Base-by-base conservation (phyloP, 2,329 filamentous ascomycete genomes). In the Diplocarpon mali region DNA sequence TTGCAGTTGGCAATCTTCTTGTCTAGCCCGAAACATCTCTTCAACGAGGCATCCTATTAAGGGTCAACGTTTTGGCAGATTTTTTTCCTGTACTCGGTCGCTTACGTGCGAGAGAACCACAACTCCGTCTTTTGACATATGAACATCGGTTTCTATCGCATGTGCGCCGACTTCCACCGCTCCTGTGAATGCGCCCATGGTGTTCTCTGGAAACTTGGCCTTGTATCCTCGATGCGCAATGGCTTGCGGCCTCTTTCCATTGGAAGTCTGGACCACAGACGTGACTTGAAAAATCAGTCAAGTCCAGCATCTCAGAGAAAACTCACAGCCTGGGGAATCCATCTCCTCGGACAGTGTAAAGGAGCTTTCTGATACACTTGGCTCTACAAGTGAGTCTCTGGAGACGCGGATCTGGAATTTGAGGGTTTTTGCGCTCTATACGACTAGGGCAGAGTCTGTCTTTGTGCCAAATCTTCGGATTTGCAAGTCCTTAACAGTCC, bases 111-210 rank as follows among this genome's bases (percentile, higher is more conserved):
- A 86, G 34, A 96, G 67, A 9, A 96, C 85, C 0, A 94, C 83
- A 0, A 94, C 80, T 6, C 82, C 80, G 58, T 96, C 90, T 49
- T 73, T 78, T 12, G 85, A 81, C 29, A 95, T 65, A 61, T 93
- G 89, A 8, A 95, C 65, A 58, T 96, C 90, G 14, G 87, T 93
- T 67, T 96, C 90, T 24, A 96, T 68, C 0, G 83, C 90, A 57
- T 93, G 77, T 0, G 85, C 78, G 15, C 86, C 86, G 14, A 78
- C 79, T 28, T 77, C 68, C 2, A 90, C 73, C 1, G 88, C 89
- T 24, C 73, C 81, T 46, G 69, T 69, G 65, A 95, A 93, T 7
- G 85, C 83, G 13, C 70, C 73, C 72, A 95, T 78, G 1, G 85
- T 83, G 65, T 96, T 96, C 64, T 96, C 90, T 0, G 90, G 87